These are phyloP conservation scores for Lasiosphaeriaceae sp. DNA, from an alignment of 495 filamentous ascomycete species.

Conservation along the genomic window DNA sequence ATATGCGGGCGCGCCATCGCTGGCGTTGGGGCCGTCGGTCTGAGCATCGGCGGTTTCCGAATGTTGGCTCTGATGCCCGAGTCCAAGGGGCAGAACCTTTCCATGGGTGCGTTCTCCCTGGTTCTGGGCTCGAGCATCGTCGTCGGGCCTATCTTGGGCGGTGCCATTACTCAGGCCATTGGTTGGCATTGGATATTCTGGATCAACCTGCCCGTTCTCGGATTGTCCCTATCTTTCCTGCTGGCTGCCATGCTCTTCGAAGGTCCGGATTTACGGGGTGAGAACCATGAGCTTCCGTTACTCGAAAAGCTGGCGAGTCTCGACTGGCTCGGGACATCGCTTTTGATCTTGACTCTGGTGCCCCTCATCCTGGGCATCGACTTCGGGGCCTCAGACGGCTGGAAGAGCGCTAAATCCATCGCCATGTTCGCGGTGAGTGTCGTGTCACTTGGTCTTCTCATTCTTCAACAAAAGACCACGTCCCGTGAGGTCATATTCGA, in stretches of 20 bases:
- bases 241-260: background rate
- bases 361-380: background rate
- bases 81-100: background rate
- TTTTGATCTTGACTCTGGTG: background rate
- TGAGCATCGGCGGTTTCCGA: background rate
- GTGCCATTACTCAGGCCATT: background rate
- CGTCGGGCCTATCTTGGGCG: background rate
- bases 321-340: constrained; percentile 1
- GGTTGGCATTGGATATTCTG: constrained; percentile 4
- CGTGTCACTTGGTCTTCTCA: background rate
- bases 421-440: background rate
- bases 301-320: background rate
- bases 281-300: background rate
- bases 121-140: constrained; percentile 1
- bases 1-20: background rate
- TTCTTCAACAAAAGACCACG: background rate
- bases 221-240: background rate
- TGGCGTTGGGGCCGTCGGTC: background rate
- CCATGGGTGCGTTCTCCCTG: constrained; percentile 1
- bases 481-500: background rate
- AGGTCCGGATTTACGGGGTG: background rate
- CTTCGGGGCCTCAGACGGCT: background rate
- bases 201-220: background rate
- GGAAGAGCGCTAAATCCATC: background rate
- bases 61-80: constrained; percentile 1